Evolutionary conservation across 495 filamentous ascomycete species (phyloP).

Genomic region (Aspergillus asperescens): DNA sequence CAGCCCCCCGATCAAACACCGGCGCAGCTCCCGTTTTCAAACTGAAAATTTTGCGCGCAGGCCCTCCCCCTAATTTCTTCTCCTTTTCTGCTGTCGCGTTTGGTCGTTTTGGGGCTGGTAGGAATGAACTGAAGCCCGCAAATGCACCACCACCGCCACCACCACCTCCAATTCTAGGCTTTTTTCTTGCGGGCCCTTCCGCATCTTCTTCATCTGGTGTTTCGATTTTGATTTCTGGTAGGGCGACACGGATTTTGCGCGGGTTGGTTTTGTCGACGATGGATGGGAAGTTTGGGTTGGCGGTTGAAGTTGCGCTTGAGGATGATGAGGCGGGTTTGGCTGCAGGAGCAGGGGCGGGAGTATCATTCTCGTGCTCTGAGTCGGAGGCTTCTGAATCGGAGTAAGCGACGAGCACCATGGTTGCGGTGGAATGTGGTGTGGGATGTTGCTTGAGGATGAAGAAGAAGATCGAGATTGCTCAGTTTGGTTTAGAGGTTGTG

Average conservation of each 20-base stretch:
- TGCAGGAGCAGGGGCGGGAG: slow-evolving; percentile 19
- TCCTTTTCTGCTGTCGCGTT: slow-evolving; percentile 31
- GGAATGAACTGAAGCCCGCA: slow-evolving; percentile 73
- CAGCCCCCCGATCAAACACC: slow-evolving; percentile 63
- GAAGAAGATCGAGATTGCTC: background rate
- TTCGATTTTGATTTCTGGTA: slow-evolving; percentile 51
- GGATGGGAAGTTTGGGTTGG: slow-evolving; percentile 54
- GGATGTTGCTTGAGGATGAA: background rate
- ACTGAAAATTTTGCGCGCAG: slow-evolving; percentile 46
- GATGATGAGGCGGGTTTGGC: slow-evolving; percentile 13
- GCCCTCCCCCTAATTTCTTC: slow-evolving; percentile 23
- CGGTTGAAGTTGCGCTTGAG: slow-evolving; percentile 34
- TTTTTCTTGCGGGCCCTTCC: slow-evolving; percentile 68
- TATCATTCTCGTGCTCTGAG: slow-evolving; percentile 34
- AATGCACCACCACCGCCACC: slow-evolving; percentile 53
- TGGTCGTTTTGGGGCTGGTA: slow-evolving; percentile 75
- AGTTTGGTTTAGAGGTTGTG: background rate
- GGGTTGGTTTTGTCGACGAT: slow-evolving; percentile 74
- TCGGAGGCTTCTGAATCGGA: slow-evolving; percentile 82
- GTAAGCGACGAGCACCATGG: slow-evolving; percentile 75
- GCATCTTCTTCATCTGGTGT: slow-evolving; percentile 32
- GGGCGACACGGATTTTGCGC: slow-evolving; percentile 73
- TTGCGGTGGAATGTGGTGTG: background rate
- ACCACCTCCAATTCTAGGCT: slow-evolving; percentile 49
- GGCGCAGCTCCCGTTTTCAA: slow-evolving; percentile 75